Base-by-base conservation (phyloP, 805 yeast species). In the Zygotorulaspora sp. region DNA sequence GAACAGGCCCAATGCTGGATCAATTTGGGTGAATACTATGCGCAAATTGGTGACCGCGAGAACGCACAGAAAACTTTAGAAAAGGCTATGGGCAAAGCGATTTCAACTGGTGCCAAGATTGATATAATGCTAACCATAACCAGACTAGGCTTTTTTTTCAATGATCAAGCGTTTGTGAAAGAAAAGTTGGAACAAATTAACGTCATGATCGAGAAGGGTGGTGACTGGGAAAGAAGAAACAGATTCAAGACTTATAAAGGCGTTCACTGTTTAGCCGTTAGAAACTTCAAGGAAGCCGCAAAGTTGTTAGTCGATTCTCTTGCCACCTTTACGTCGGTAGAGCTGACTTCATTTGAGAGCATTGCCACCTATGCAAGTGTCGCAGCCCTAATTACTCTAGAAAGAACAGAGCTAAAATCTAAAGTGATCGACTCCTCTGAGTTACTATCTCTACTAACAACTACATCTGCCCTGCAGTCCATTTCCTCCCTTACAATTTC, bases 161-260 rank as follows among this genome's bases (percentile, higher is more conserved):
- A 81, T 55, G 95, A 92, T 64, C 79, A 78, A 57, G 62, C 67
- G 5, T 77, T 76, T 47, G 81, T 83, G 30, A 74, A 80, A 42
- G 77, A 78, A 51, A 80, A 81, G 55, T 72, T 92, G 48, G 90
- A 82, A 38, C 79, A 79, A 50, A 78, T 82, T 13, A 78, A 83
- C 55, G 56, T 67, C 16, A 72, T 86, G 59, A 87, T 92, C 54
- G 97, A 90, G 54, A 84, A 87, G 55, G 98, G 97, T 39, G 98
- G 98, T 45, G 98, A 92, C 62, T 92, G 98, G 98, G 98, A 92
- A 66, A 84, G 98, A 64, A 80, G 96, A 56, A 92, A 92, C 67
- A 71, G 96, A 50, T 87, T 77, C 71, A 92, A 92, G 68, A 85
- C 97, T 5, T 92, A 92, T 64, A 66, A 75, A 41, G 98, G 98